Conservation (phyloP, 2,329 filamentous ascomycete genomes). For the Talaromyces sp. region DNA sequence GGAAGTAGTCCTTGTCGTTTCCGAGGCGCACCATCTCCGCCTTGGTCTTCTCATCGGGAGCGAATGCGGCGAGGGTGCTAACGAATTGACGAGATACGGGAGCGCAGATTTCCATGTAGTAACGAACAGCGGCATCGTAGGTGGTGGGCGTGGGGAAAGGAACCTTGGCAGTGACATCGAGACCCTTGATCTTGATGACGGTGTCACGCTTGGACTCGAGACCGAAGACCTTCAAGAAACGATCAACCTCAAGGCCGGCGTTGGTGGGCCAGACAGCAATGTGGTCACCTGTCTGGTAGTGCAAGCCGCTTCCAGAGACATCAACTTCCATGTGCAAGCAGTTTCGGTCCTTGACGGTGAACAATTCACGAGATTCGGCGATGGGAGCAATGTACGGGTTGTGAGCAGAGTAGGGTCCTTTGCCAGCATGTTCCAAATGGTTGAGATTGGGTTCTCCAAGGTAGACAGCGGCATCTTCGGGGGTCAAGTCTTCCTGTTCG, state of each 20-base stretch:
- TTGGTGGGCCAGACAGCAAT: slow-evolving; percentile 98
- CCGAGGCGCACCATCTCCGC: slow-evolving; percentile 85
- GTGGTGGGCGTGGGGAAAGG: slow-evolving; percentile 97
- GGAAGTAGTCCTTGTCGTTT: slow-evolving; percentile 93
- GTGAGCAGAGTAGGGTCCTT: slow-evolving; percentile 92
- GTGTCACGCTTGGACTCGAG: slow-evolving; percentile 73
- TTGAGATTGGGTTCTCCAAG: slow-evolving; percentile 95
- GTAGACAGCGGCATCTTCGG: slow-evolving; percentile 79
- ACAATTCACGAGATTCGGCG: slow-evolving; percentile 83
- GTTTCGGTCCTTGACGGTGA: slow-evolving; percentile 85
- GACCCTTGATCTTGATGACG: slow-evolving; percentile 83
- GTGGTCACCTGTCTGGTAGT: slow-evolving; percentile 95
- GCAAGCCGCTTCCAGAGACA: slow-evolving; percentile 81
- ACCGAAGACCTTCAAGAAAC: slow-evolving; percentile 77
- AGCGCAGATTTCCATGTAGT: slow-evolving; percentile 94
- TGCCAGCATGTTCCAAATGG: slow-evolving; percentile 80
- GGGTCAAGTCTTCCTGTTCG: slow-evolving; percentile 70
- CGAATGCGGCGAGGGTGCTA: slow-evolving; percentile 80
- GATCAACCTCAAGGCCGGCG: slow-evolving; percentile 84
- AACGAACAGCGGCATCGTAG: slow-evolving; percentile 87
- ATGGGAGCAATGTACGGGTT: slow-evolving; percentile 97
- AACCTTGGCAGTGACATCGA: slow-evolving; percentile 94
- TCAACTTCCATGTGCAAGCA: slow-evolving; percentile 96
- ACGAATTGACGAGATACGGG: slow-evolving; percentile 96
- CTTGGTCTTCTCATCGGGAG: slow-evolving; percentile 80